These are phyloP conservation scores for Phytophthora macrochlamydospora DNA, from an alignment of 352 stramenopile genomes.

Conservation along the genomic window DNA sequence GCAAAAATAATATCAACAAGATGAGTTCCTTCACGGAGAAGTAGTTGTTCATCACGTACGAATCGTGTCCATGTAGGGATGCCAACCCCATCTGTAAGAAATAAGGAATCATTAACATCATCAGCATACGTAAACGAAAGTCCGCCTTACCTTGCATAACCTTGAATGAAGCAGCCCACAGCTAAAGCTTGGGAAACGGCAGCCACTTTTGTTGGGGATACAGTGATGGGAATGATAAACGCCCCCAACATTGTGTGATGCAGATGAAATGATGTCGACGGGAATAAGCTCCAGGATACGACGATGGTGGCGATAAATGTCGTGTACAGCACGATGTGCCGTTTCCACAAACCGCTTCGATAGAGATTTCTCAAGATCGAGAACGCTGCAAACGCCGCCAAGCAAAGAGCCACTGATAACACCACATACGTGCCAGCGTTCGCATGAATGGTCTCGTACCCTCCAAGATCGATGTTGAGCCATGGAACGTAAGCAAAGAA, in stretches of 20 bases:
- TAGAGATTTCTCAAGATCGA: slow-evolving; percentile 58
- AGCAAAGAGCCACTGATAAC: slow-evolving; percentile 33
- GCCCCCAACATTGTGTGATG: slow-evolving; percentile 80
- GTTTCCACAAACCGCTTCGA: slow-evolving; percentile 39
- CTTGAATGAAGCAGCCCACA: slow-evolving; percentile 73
- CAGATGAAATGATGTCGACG: slow-evolving; percentile 67
- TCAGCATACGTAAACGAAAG: too few species aligned
- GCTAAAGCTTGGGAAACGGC: slow-evolving; percentile 54
- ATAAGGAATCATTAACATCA: too few species aligned
- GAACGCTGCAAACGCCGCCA: slow-evolving; percentile 30
- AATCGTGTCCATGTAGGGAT: slow-evolving; percentile 63
- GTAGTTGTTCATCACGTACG: slow-evolving; percentile 41
- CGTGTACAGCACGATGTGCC: slow-evolving; percentile 44
- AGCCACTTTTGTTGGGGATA: slow-evolving; percentile 60
- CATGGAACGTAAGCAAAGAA: slow-evolving; percentile 73
- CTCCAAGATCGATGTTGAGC: slow-evolving; percentile 75
- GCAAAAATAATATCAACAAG: neutral
- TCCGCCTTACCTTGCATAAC: slow-evolving; percentile 53
- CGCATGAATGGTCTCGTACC: slow-evolving; percentile 47
- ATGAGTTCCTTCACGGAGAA: neutral
- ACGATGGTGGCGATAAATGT: slow-evolving; percentile 25
- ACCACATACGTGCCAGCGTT: slow-evolving; percentile 73
- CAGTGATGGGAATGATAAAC: slow-evolving; percentile 71
- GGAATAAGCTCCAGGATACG: slow-evolving; percentile 62
- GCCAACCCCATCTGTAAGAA: slow-evolving; percentile 50